Base-by-base conservation (phyloP, 345 rosid species). In the Pistacia integerrima region DNA sequence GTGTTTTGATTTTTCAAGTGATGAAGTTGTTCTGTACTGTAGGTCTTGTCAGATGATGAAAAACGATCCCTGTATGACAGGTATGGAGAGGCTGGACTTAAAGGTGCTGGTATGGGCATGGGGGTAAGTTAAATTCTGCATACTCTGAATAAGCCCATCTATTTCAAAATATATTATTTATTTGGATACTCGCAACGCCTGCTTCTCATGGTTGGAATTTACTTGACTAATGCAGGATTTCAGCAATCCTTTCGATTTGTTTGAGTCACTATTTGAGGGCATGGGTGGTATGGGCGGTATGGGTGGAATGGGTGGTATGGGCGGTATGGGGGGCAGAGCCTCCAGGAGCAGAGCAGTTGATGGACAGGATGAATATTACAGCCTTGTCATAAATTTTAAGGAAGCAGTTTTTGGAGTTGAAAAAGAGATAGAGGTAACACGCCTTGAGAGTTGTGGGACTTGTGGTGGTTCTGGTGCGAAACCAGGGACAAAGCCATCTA, bases 21-120 rank as follows among this genome's bases (percentile, higher is more conserved):
- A 60, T 44, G 5, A 60, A 72, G 28, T 60, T n/a, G n/a, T 63
- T 14, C 78, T 67, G 17, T 61, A 63, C 67, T 85, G 79, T 84
- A 97, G 99, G 98, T 97, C 71, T 81, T 97, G 69, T 91, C 98
- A 56, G 97, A 97, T 83, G 98, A 97, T 73, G 99, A 92, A 87
- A 94, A 97, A 79, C 89, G 98, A 64, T 88, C 99, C 25, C 74
- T 97, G n/a, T 97, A 97, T 64, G 99, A 97, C 81, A 91, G 73
- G 83, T 97, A 91, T 48, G 99, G 99, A 3, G 99, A 94, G 82
- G 99, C 97, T 60, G 99, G 97, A 81, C 77, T 97, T 69, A 97
- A 94, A 86, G 98, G 98, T 75, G 92, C 93, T 73, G 97, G 94
- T 70, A 87, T 94, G 97, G 99, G 95, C 82, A 90, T 79, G 90